Percentiles rank a stretch among this genome's conserved stretches.
Evolutionary conservation across 2,329 filamentous ascomycete species (phyloP).

Genomic region (Coniochaeta ligniaria): DNA sequence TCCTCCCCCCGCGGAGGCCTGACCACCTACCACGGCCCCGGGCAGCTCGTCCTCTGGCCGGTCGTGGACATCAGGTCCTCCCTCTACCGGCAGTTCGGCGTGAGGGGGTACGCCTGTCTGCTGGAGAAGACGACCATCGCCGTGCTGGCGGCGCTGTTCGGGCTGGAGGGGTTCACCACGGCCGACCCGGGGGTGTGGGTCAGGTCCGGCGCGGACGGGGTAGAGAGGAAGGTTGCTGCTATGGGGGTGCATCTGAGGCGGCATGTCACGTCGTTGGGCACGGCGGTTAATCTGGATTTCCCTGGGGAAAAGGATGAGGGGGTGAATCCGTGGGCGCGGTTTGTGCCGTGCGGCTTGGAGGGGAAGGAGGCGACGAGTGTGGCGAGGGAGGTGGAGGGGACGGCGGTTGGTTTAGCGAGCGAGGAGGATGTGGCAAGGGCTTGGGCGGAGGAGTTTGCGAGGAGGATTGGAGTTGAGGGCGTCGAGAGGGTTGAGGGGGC

Average conservation of each 20-base stretch:
- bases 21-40: constrained; percentile 91
- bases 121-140: constrained; percentile 72
- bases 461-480: constrained; percentile 11
- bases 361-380: constrained; percentile 76
- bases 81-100: constrained; percentile 46
- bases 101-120: constrained; percentile 69
- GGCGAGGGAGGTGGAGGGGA: constrained; percentile 34
- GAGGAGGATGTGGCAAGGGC: constrained; percentile 7
- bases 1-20: constrained; percentile 78
- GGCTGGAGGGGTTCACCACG: constrained; percentile 53
- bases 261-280: constrained; percentile 76
- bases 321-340: constrained; percentile 55
- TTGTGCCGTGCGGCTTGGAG: constrained; percentile 83
- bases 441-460: constrained; percentile 15
- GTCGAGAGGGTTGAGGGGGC: constrained; percentile 8
- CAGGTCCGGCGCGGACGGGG: constrained; percentile 20
- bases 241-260: constrained; percentile 86
- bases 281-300: constrained; percentile 71
- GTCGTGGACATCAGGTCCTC: constrained; percentile 68
- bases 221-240: constrained; percentile 70
- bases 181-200: constrained; percentile 81
- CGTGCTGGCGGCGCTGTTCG: constrained; percentile 48
- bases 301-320: constrained; percentile 53
- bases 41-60: constrained; percentile 88
- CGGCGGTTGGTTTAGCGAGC: not conserved